Conservation (phyloP, 257 asterid species). For the Solanum chiquidenum region DNA sequence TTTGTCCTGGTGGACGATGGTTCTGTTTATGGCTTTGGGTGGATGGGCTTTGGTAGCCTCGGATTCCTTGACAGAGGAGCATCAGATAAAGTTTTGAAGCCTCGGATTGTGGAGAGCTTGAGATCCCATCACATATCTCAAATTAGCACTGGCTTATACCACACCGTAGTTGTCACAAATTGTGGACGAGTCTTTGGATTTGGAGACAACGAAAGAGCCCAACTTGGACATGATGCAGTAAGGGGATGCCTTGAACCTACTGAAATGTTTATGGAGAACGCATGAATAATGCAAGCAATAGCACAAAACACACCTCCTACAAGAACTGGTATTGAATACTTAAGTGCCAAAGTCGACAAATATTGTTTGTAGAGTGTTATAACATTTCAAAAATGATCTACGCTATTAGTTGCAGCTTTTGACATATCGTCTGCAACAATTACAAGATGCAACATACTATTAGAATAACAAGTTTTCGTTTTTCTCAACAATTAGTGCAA, state of each 20-base stretch:
- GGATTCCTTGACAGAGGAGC: slow-evolving; percentile 57
- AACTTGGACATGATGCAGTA: slow-evolving; percentile 66
- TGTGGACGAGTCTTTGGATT: slow-evolving; percentile 57
- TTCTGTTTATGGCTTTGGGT: slow-evolving; percentile 65
- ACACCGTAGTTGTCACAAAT: slow-evolving; percentile 53
- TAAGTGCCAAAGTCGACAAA: not conserved
- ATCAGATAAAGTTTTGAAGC: slow-evolving; percentile 47
- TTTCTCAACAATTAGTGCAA: not conserved
- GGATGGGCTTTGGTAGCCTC: slow-evolving; percentile 87
- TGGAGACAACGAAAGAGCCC: slow-evolving; percentile 83
- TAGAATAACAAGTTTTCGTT: not conserved
- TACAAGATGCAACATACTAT: not conserved
- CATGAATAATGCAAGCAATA: not conserved
- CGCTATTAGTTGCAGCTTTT: not conserved
- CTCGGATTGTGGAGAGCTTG: slow-evolving; percentile 53
- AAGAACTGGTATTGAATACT: not conserved
- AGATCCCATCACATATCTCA: slow-evolving; percentile 52
- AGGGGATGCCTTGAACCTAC: slow-evolving; percentile 59
- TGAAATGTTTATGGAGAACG: slow-evolving; percentile 30
- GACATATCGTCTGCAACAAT: not conserved
- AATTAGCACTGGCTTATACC: slow-evolving; percentile 87
- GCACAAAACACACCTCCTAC: not conserved
- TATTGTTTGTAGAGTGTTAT: not conserved
- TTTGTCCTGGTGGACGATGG: slow-evolving; percentile 65
- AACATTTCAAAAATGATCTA: not conserved